Base-by-base conservation (phyloP, 2,329 filamentous ascomycete species). In the Apiospora saccharicola region DNA sequence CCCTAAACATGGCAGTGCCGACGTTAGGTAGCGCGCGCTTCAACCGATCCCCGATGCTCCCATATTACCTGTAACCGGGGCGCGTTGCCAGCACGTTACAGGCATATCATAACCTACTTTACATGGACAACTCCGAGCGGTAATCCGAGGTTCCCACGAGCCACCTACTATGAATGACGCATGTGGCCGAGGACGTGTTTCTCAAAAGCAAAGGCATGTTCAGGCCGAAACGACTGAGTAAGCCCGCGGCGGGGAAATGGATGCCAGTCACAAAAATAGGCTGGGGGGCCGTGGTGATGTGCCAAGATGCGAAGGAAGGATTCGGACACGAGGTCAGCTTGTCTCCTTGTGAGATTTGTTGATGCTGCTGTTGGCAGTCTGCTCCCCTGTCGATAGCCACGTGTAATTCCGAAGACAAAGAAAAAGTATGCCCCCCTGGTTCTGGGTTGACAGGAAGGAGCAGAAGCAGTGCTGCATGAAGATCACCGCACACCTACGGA, bases 381-480 rank as follows among this genome's bases (percentile, higher is more conserved):
- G 49, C 24, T 51, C n/a, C 47, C 57, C 34, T 64, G 57, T 64
- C 57, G 19, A 16, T 64, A 64, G 34, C 57, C 57, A 64, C 57
- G 57, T 64, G 57, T 41, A 61, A 30, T 64, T n/a, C 34, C 22
- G 22, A 64, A n/a, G n/a, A 41, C 8, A 30, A 30, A 30, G 26
- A 30, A 30, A 30, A 30, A 30, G 26, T 30, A 30, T 30, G 26
- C 37, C 16, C 53, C 26, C 53, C 14, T 34, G 7, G 14, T 26
- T 26, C 51, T 34, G n/a, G 51, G 26, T 57, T 57, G 26, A 57
- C 44, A 30, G 26, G 26, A n/a, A 46, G 44, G 26, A 30, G 26
- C 51, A 34, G 51, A 13, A 57, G 49, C n/a, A 26, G n/a, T 30
- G 26, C 51, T 57, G 51, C 6, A 57, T 46, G 44, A 19, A 47